Conservation (phyloP, 495 filamentous ascomycete genomes). For the Schizothecium vesticola region DNA sequence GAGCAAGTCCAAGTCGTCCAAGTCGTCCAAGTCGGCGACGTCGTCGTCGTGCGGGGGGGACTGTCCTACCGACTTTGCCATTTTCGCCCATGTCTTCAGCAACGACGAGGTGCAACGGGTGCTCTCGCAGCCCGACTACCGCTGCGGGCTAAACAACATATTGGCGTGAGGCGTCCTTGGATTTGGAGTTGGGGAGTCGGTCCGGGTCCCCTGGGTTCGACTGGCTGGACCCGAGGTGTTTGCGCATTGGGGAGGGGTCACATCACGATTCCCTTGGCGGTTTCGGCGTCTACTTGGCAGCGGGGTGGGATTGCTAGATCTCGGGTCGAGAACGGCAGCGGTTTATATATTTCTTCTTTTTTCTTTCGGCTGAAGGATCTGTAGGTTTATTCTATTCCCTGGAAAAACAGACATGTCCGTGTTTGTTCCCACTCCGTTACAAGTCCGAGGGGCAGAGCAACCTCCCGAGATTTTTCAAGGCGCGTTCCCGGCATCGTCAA, state of each 20-base stretch:
- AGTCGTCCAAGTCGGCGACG: slow-evolving; percentile 17
- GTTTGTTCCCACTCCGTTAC: not conserved
- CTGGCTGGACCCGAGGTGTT: not conserved
- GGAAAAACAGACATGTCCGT: not conserved
- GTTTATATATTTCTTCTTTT: not conserved
- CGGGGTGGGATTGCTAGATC: not conserved
- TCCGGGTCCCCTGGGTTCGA: too few relatives aligned
- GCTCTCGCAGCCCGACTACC: slow-evolving; percentile 39
- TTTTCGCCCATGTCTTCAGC: slow-evolving; percentile 41
- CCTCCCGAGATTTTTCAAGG: not conserved
- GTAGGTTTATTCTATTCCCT: not conserved
- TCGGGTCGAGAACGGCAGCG: not conserved
- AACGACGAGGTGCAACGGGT: slow-evolving; percentile 35
- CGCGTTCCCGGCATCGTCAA: not conserved
- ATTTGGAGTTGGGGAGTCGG: not conserved
- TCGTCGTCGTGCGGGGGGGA: slow-evolving; percentile 11
- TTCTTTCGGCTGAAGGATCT: not conserved
- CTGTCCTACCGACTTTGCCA: slow-evolving; percentile 37
- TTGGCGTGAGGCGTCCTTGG: slow-evolving; percentile 17
- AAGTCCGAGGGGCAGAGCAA: not conserved
- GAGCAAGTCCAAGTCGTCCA: slow-evolving; percentile 28
- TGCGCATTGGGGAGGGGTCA: not conserved
- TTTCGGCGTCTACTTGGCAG: not conserved
- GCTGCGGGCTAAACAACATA: slow-evolving; percentile 41
- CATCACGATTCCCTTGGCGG: not conserved